These are phyloP conservation scores for Mucor mucedo DNA, from an alignment of 371 early-diverging fungal species.

Conservation along the genomic window DNA sequence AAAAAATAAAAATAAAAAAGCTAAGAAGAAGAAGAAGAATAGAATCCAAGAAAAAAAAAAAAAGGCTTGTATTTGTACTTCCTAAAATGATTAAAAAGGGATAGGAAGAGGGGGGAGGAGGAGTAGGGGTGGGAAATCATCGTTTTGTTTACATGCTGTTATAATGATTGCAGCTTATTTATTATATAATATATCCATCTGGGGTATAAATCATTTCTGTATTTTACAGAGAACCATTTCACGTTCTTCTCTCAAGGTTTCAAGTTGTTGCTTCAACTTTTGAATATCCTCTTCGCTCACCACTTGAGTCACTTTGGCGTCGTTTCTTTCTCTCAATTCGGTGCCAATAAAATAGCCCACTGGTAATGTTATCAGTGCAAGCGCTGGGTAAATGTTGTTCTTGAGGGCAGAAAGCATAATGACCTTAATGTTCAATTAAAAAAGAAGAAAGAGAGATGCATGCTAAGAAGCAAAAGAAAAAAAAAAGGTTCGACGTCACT, in stretches of 20 bases:
- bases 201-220: conserved; percentile 9
- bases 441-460: not conserved
- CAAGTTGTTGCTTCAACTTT: conserved; percentile 26
- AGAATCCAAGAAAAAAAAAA: conserved; percentile 1
- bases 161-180: not conserved
- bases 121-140: not conserved
- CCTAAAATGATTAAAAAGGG: not conserved
- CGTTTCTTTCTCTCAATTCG: conserved; percentile 25
- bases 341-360: conserved; percentile 34
- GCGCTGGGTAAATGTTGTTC: conserved; percentile 26
- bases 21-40: not conserved
- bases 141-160: conserved; percentile 1
- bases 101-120: not conserved
- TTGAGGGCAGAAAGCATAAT: conserved; percentile 25
- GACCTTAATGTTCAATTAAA: not conserved
- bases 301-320: conserved; percentile 15
- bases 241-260: conserved; percentile 28
- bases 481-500: conserved; percentile 9
- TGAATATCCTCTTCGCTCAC: conserved; percentile 13
- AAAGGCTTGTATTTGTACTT: not conserved
- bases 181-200: not conserved
- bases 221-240: conserved; percentile 25
- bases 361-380: conserved; percentile 30
- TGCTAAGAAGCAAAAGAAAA: too few relatives aligned
- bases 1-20: not conserved